These are phyloP conservation scores for Boletellus sp. DNA, from an alignment of 768 basidiomycete species.

Conservation along the genomic window DNA sequence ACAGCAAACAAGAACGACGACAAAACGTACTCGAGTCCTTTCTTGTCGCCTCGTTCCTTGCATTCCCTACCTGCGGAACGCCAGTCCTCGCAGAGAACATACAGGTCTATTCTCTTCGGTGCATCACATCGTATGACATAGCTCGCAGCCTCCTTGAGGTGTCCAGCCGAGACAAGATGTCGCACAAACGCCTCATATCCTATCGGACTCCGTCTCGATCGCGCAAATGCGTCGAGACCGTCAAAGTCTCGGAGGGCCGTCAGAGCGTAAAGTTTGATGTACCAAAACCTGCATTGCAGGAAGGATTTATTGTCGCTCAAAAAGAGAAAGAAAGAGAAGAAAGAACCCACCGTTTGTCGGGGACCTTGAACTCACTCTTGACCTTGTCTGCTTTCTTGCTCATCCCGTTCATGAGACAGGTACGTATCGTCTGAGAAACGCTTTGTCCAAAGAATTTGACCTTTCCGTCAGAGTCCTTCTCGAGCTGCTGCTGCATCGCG, in stretches of 20 bases:
- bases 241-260: constrained; percentile 82
- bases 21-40: constrained; percentile 72
- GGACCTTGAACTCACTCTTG: constrained; percentile 86
- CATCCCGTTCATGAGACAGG: constrained; percentile 74
- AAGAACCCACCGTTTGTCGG: constrained; percentile 78
- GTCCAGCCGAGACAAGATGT: constrained; percentile 71
- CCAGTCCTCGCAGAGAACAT: constrained; percentile 90
- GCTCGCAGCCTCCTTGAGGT: constrained; percentile 66
- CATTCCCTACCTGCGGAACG: constrained; percentile 82
- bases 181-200: constrained; percentile 91
- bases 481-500: constrained; percentile 77
- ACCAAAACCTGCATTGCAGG: constrained; percentile 72
- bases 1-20: neutral
- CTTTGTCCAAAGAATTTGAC: constrained; percentile 79
- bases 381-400: constrained; percentile 87
- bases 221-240: constrained; percentile 78
- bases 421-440: constrained; percentile 81
- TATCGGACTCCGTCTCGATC: constrained; percentile 87
- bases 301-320: neutral
- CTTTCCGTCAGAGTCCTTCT: constrained; percentile 79
- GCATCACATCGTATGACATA: constrained; percentile 87
- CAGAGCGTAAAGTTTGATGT: constrained; percentile 82
- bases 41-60: constrained; percentile 84
- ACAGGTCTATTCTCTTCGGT: constrained; percentile 78
- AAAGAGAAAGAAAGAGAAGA: neutral